Conservation (phyloP, 495 filamentous ascomycete species). For the Hypoxylon fuscum region DNA sequence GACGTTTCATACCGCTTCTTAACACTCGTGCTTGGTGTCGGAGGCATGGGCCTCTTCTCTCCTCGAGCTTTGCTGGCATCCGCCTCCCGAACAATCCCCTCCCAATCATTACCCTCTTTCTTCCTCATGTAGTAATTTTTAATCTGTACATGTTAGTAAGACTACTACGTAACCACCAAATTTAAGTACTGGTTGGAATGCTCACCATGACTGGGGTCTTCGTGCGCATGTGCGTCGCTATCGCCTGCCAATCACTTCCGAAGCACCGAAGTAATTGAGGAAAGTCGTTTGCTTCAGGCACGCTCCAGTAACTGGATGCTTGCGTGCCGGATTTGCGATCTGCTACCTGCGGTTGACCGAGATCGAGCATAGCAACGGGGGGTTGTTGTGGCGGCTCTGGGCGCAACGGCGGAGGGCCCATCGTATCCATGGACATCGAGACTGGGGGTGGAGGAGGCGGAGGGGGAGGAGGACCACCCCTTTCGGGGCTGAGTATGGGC, state of each 20-base stretch:
- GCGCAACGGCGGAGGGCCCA: slow-evolving; percentile 59
- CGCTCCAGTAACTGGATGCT: slow-evolving; percentile 97
- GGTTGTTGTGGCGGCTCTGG: slow-evolving; percentile 56
- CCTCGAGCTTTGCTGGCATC: slow-evolving; percentile 74
- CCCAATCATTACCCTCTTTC: slow-evolving; percentile 78
- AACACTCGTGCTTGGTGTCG: slow-evolving; percentile 61
- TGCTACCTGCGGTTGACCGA: slow-evolving; percentile 47
- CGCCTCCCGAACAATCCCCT: slow-evolving; percentile 72
- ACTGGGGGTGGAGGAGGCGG: slow-evolving; percentile 40
- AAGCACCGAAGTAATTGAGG: slow-evolving; percentile 78
- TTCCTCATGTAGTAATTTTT: slow-evolving; percentile 90
- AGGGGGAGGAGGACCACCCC: slow-evolving; percentile 32
- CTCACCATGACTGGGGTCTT: slow-evolving; percentile 95
- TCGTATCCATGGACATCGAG: slow-evolving; percentile 54
- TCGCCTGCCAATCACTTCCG: slow-evolving; percentile 86
- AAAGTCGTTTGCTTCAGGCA: slow-evolving; percentile 88
- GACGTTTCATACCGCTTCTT: slow-evolving; percentile 60
- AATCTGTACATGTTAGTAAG: slow-evolving; percentile 66
- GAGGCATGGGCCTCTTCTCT: slow-evolving; percentile 76
- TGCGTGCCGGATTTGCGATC: slow-evolving; percentile 61
- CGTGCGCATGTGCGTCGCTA: slow-evolving; percentile 86
- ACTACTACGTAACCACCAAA: slow-evolving; percentile 11
- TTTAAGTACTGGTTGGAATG: slow-evolving; percentile 5
- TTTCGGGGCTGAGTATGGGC: slow-evolving; percentile 50
- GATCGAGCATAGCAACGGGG: slow-evolving; percentile 52